Evolutionary conservation across 164 flowering plant species (phyloP), one percentile per base, ranked within the genome.

Genomic region (Chimonanthus praecox): DNA sequence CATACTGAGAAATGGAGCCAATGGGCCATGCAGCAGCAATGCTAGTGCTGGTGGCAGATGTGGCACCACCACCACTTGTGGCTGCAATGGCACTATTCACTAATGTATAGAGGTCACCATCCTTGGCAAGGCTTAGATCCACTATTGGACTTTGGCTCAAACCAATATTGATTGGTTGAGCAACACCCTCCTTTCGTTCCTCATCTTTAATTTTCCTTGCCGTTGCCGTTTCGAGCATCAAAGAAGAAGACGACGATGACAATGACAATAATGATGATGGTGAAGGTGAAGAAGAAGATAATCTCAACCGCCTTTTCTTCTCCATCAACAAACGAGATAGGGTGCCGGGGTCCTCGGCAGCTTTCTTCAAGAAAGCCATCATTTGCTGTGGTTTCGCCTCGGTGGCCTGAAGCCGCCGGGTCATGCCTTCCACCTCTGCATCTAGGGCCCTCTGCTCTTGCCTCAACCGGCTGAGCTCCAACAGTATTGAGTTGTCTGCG

Each of bases 371-470:
- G 76, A 94, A 94, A n/a, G 91, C 87, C 93, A 94, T 87, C 97
- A 94, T 90, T 75, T 94, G 98, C 60, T 88, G 86, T 0, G 97
- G 99, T 11, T 92, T 79, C 45, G 81, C 81, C 83, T 94, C 97
- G 0, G 97, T 91, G 2, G 87, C 92, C 71, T 85, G 89, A 4
- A 94, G 72, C 16, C 99, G 73, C 76, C 72, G 79, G 74, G 72
- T 84, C 90, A 94, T 91, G 16, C 78, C 87, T 50, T 75, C 67
- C 4, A 94, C 75, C 62, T 90, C 93, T 33, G 83, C 80, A 2
- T 90, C 94, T 48, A 92, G 18, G 1, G 76, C 61, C 66, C 74
- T 80, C 74, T 94, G 97, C 67, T 92, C 97, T 20, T 84, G 75
- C 81, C 80, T 94, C 77, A 94, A 54, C 75, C 84, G 80, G 7